These are phyloP conservation scores for Arthrobotrys entomopaga DNA, from an alignment of 2,329 filamentous ascomycete genomes.

Conservation along the genomic window DNA sequence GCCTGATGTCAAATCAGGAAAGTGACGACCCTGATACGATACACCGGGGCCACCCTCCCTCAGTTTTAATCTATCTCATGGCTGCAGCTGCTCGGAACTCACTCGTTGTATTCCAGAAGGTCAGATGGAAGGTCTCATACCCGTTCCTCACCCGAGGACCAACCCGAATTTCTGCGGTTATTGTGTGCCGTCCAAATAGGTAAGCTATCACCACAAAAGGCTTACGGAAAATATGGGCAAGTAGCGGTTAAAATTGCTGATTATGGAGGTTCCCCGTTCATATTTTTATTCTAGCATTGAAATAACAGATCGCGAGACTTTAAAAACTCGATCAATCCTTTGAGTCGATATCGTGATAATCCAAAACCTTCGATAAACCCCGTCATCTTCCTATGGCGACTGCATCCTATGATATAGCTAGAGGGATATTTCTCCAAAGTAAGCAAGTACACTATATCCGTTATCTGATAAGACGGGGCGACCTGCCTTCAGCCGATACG, in stretches of 20 bases:
- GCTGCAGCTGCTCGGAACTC: no score
- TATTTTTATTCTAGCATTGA: no score
- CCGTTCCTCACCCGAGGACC: no score
- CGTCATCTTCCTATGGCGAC: slow-evolving; percentile 6
- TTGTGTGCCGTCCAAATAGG: background rate
- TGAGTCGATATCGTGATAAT: no score
- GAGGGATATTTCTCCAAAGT: no score
- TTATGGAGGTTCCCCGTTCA: no score
- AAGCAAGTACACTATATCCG: background rate
- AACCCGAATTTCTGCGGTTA: background rate
- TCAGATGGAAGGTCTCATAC: slow-evolving; percentile 27
- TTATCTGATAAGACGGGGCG: slow-evolving; percentile 12
- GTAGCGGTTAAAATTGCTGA: no score
- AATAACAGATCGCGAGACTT: no score
- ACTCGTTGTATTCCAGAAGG: slow-evolving; percentile 55
- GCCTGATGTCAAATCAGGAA: slow-evolving; percentile 28
- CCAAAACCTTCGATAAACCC: slow-evolving; percentile 9
- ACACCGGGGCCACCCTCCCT: background rate
- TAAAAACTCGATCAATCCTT: no score
- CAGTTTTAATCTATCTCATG: slow-evolving; percentile 21
- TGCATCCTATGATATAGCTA: no score
- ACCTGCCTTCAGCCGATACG: slow-evolving; percentile 23
- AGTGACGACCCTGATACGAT: slow-evolving; percentile 25
- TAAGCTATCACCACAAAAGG: background rate
- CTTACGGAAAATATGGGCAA: no score